Base-by-base conservation (phyloP, 2,329 filamentous ascomycete genomes). In the Pseudocercospora vitis region DNA sequence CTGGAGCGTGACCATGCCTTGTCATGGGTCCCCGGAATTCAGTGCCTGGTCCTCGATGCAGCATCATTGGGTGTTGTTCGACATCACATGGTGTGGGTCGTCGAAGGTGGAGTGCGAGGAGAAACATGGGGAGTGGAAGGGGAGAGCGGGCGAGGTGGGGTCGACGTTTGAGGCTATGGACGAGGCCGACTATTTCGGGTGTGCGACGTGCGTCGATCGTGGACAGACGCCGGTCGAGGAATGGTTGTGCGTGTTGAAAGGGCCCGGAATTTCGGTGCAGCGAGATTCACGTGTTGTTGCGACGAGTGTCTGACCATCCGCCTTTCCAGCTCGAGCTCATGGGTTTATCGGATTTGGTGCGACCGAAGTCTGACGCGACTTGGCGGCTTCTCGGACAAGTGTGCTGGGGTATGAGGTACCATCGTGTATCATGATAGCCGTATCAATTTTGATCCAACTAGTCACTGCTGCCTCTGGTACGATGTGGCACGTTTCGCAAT, bases 1-100 rank as follows among this genome's bases (percentile, higher is more conserved):
- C 16, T n/a, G 21, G 2, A 12, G 6, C 14, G 21, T 42, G 37
- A 42, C 11, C 18, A 26, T n/a, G 42, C 42, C 42, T 2, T 46
- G 42, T 46, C 16, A 19, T 28, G 42, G 42, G n/a, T 46, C 12
- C 12, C 12, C 42, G 8, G 42, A 46, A 24, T 29, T 46, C n/a
- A 16, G 40, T 39, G 7, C 16, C 16, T 19, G 35, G 18, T 7
- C 35, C 12, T 18, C 35, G 3, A 11, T 18, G 3, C 6, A 18
- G 35, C 3, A 9, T 11, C 35, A 39, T 39, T 39, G 35, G 35
- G 3, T 39, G 18, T 12, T 39, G 4, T 18, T 39, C 21, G 18
- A 39, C 2, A 3, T 39, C 5, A 33, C 31, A 2, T 2, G 9
- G 23, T n/a, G 21, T 4, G 8, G 37, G 3, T 18, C 7, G 37